Evolutionary conservation across 805 yeast genomes (phyloP).

Genomic region (Sungouiella thailandica): DNA sequence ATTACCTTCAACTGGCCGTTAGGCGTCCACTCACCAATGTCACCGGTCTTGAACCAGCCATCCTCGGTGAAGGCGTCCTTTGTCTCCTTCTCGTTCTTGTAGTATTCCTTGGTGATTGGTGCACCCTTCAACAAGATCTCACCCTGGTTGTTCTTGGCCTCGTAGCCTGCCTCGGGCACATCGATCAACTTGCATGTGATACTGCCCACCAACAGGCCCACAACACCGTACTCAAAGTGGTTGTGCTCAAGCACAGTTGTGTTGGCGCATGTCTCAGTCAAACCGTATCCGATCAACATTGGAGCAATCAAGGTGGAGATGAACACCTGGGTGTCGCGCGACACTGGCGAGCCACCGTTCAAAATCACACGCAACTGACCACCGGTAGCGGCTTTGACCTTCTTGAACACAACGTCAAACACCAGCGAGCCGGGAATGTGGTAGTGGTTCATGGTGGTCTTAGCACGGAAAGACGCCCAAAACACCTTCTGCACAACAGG

Average conservation of each 20-base stretch:
- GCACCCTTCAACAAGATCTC: slow-evolving; percentile 80
- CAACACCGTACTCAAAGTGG: slow-evolving; percentile 66
- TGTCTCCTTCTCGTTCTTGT: slow-evolving; percentile 79
- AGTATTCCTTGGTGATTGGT: slow-evolving; percentile 72
- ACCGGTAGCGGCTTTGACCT: slow-evolving; percentile 91
- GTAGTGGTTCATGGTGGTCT: slow-evolving; percentile 54
- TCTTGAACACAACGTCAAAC: slow-evolving; percentile 79
- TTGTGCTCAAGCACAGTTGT: slow-evolving; percentile 63
- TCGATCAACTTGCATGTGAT: slow-evolving; percentile 86
- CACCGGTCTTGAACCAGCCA: slow-evolving; percentile 97
- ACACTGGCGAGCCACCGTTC: slow-evolving; percentile 92
- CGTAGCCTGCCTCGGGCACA: slow-evolving; percentile 87
- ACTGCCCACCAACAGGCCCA: slow-evolving; percentile 80
- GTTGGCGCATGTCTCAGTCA: slow-evolving; percentile 94
- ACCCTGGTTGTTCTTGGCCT: slow-evolving; percentile 88
- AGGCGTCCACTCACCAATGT: slow-evolving; percentile 88
- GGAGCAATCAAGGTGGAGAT: slow-evolving; percentile 74
- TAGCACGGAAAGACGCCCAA: slow-evolving; percentile 83
- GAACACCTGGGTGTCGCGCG: slow-evolving; percentile 76
- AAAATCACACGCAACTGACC: slow-evolving; percentile 69
- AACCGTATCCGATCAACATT: slow-evolving; percentile 90
- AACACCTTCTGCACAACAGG: slow-evolving; percentile 68
- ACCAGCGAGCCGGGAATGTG: slow-evolving; percentile 71
- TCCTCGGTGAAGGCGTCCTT: slow-evolving; percentile 69
- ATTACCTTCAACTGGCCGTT: slow-evolving; percentile 77